phyloP scores from a whole-genome alignment of 2,329 filamentous ascomycete genomes.

The Cladosporium halotolerans region DNA sequence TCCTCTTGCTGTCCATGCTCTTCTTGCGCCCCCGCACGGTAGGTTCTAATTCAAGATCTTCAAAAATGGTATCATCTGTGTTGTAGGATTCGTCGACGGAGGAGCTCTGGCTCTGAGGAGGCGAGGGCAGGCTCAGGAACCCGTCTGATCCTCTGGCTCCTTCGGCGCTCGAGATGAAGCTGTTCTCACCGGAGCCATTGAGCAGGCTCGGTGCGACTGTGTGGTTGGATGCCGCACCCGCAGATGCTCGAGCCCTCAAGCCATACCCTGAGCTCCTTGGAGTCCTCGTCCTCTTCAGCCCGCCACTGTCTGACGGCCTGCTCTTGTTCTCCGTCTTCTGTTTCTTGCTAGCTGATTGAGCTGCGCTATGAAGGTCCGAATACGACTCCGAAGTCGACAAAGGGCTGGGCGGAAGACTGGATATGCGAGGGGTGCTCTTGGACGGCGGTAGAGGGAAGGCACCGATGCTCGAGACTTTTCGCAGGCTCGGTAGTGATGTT shows the following conservation, averaged over 20 bases:
- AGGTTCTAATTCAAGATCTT: conserved; percentile 61
- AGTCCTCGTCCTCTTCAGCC: conserved; percentile 22
- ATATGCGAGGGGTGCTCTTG: conserved; percentile 53
- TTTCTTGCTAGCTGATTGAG: conserved; percentile 28
- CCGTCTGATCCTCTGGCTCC: conserved; percentile 66
- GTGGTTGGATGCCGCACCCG: conserved; percentile 23
- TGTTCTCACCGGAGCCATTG: conserved; percentile 72
- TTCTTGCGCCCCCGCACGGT: conserved; percentile 40
- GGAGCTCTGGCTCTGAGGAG: conserved; percentile 81
- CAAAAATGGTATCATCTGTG: conserved; percentile 81
- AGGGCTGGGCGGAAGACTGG: conserved; percentile 55
- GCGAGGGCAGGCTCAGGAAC: conserved; percentile 70
- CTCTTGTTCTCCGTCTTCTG: conserved; percentile 28
- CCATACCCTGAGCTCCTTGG: conserved; percentile 31
- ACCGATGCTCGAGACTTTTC: conserved; percentile 88
- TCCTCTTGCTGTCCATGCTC: conserved; percentile 25
- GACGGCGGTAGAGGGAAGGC: conserved; percentile 81
- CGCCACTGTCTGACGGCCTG: conserved; percentile 24
- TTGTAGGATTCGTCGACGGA: conserved; percentile 82
- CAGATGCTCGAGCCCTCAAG: conserved; percentile 42
- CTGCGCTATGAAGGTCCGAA: conserved; percentile 27
- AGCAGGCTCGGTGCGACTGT: conserved; percentile 61
- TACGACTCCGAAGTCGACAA: conserved; percentile 44
- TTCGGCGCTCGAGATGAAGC: conserved; percentile 58
- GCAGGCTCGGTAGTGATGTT: conserved; percentile 39